Conservation (phyloP, 108 stramenopile genomes). For the Fistulifera solaris region DNA sequence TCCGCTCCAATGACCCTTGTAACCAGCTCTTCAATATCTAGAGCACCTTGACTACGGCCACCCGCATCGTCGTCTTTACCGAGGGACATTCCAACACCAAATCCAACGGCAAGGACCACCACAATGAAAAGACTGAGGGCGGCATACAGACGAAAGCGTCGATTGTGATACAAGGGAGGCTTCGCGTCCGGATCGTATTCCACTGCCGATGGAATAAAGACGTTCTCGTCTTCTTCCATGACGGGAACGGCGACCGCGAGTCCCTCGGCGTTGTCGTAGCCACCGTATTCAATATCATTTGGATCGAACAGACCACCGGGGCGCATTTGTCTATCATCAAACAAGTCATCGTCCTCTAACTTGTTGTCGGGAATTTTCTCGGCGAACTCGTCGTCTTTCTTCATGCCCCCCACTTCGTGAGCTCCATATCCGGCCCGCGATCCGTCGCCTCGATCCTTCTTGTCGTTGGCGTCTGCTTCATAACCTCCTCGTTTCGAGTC, state of each 20-base stretch:
- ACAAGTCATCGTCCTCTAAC: neutral
- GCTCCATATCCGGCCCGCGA: neutral
- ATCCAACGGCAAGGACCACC: slow-evolving; percentile 15
- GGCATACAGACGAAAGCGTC: slow-evolving; percentile 55
- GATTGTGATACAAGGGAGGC: slow-evolving; percentile 50
- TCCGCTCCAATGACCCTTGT: slow-evolving; percentile 13
- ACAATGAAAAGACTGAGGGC: slow-evolving; percentile 16
- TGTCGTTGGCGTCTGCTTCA: neutral
- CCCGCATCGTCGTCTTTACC: slow-evolving; percentile 3
- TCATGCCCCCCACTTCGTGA: neutral
- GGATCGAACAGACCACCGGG: neutral
- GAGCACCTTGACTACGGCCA: slow-evolving; percentile 1
- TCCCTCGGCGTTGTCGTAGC: slow-evolving; percentile 6
- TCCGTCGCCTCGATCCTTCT: neutral
- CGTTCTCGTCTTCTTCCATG: slow-evolving; percentile 45
- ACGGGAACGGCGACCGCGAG: slow-evolving; percentile 66
- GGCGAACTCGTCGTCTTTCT: neutral
- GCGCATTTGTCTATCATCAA: neutral
- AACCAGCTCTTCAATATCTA: slow-evolving; percentile 14
- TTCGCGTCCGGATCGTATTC: slow-evolving; percentile 78
- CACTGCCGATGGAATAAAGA: slow-evolving; percentile 58
- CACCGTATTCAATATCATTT: slow-evolving; percentile 9
- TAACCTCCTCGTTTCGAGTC: neutral
- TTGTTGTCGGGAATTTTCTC: neutral
- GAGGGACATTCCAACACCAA: slow-evolving; percentile 11